phyloP scores from a whole-genome alignment of 73 alveolate species.

The Uronychia binucleata region DNA sequence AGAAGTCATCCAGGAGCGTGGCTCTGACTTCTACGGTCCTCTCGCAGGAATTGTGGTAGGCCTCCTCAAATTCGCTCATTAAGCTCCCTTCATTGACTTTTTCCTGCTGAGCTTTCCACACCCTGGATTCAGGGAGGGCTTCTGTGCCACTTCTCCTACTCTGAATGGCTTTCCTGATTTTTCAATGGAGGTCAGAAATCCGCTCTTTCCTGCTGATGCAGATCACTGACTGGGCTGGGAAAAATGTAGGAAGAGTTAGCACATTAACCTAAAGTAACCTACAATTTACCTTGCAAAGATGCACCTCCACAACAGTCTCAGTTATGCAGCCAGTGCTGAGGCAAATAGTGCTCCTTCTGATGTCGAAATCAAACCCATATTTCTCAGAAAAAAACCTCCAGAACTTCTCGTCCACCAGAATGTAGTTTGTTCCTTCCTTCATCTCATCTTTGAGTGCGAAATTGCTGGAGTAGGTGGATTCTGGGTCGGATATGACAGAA shows the following conservation, averaged over 20 bases:
- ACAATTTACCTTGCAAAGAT: slow-evolving; percentile 20
- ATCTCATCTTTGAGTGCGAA: slow-evolving; percentile 3
- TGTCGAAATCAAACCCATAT: slow-evolving; percentile 8
- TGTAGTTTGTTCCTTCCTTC: slow-evolving; percentile 20
- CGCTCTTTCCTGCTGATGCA: background rate
- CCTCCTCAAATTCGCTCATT: background rate
- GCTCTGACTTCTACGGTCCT: background rate
- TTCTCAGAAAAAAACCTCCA: slow-evolving; percentile 31
- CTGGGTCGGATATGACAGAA: slow-evolving; percentile 18
- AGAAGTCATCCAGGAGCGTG: background rate
- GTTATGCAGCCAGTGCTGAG: slow-evolving; percentile 1
- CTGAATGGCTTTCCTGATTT: background rate
- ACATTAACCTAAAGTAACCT: background rate
- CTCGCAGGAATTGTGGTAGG: background rate
- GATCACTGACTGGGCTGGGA: slow-evolving; percentile 8
- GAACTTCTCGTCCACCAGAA: slow-evolving; percentile 5
- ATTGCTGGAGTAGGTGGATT: slow-evolving; percentile 7
- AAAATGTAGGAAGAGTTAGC: background rate
- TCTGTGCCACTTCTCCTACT: background rate
- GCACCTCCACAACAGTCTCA: background rate
- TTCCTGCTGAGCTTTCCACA: background rate
- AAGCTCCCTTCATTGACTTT: background rate
- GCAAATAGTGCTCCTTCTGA: background rate
- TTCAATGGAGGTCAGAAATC: background rate
- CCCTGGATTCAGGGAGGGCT: background rate